These are phyloP conservation scores for Boletus calvinii DNA, from an alignment of 1,284 basidiomycete genomes.

Conservation along the genomic window DNA sequence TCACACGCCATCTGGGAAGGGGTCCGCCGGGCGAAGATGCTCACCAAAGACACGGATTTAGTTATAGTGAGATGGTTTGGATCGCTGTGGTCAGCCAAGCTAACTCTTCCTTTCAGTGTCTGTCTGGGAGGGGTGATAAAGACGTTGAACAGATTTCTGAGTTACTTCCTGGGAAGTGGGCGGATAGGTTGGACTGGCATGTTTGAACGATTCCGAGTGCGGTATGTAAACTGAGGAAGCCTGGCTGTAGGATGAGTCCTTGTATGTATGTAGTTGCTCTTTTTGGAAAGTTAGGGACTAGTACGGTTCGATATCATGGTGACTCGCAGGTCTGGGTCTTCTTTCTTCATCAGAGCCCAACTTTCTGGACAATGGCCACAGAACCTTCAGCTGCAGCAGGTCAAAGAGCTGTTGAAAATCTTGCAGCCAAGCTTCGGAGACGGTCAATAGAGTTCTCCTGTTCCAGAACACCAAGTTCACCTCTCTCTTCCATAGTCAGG, in stretches of 20 bases:
- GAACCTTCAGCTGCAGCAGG: conserved; percentile 42
- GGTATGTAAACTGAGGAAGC: not conserved
- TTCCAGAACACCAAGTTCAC: conserved; percentile 1
- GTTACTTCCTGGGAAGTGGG: conserved; percentile 83
- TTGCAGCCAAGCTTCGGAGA: conserved; percentile 64
- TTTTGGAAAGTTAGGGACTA: conserved; percentile 20
- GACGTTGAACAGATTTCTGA: conserved; percentile 92
- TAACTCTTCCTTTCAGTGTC: conserved; percentile 51
- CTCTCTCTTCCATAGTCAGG: conserved; percentile 58
- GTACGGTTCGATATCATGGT: not conserved
- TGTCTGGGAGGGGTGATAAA: conserved; percentile 92
- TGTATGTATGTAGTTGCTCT: not conserved
- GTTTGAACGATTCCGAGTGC: conserved; percentile 15
- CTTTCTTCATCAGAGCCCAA: not conserved
- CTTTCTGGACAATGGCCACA: conserved; percentile 37
- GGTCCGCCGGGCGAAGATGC: conserved; percentile 79
- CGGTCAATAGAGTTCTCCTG: conserved; percentile 47
- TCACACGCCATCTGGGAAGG: conserved; percentile 96
- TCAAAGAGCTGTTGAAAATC: conserved; percentile 59
- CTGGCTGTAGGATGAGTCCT: not conserved
- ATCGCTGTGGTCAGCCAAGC: conserved; percentile 1
- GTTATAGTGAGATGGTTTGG: conserved; percentile 72
- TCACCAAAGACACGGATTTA: conserved; percentile 84
- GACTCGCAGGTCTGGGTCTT: conserved; percentile 9
- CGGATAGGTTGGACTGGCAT: conserved; percentile 88